phyloP scores from a whole-genome alignment of 495 filamentous ascomycete species.

The Annulohypoxylon stygium region DNA sequence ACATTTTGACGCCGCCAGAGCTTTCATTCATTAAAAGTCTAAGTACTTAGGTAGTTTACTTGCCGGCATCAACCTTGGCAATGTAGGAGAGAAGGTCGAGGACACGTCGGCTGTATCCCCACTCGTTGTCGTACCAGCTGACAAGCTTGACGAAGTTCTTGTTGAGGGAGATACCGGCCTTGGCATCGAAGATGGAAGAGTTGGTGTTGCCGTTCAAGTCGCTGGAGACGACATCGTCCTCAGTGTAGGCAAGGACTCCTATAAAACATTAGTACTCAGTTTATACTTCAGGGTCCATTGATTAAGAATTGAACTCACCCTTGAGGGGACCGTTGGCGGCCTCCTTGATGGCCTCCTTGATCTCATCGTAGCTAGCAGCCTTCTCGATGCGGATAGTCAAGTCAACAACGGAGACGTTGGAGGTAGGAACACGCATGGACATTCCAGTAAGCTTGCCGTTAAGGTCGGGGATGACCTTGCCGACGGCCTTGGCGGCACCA shows the following conservation, averaged over 20 bases:
- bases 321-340: slow-evolving; percentile 86
- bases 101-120: slow-evolving; percentile 98
- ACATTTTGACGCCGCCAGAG: slow-evolving; percentile 39
- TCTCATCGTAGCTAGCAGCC: slow-evolving; percentile 87
- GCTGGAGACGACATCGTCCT: slow-evolving; percentile 95
- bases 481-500: slow-evolving; percentile 99
- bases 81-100: slow-evolving; percentile 95
- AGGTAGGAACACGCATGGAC: slow-evolving; percentile 98
- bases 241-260: slow-evolving; percentile 94
- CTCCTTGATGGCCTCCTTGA: slow-evolving; percentile 92
- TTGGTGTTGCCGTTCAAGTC: slow-evolving; percentile 91
- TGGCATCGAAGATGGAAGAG: slow-evolving; percentile 99
- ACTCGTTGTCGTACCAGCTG: slow-evolving; percentile 92
- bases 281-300: not conserved
- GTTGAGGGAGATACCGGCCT: slow-evolving; percentile 99
- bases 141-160: slow-evolving; percentile 98
- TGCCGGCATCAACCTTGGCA: slow-evolving; percentile 80
- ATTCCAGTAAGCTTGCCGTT: slow-evolving; percentile 99
- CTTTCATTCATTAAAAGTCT: slow-evolving; percentile 72
- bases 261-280: slow-evolving; percentile 52
- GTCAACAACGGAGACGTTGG: slow-evolving; percentile 99
- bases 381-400: slow-evolving; percentile 95
- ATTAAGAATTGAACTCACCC: slow-evolving; percentile 67
- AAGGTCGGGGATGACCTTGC: slow-evolving; percentile 96
- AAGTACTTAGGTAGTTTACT: slow-evolving; percentile 45